A percentile compares a stretch with the other conserved stretches of the same genome.
Evolutionary conservation across 2,329 filamentous ascomycete genomes (phyloP).

Genomic region (Aureobasidium subglaciale): DNA sequence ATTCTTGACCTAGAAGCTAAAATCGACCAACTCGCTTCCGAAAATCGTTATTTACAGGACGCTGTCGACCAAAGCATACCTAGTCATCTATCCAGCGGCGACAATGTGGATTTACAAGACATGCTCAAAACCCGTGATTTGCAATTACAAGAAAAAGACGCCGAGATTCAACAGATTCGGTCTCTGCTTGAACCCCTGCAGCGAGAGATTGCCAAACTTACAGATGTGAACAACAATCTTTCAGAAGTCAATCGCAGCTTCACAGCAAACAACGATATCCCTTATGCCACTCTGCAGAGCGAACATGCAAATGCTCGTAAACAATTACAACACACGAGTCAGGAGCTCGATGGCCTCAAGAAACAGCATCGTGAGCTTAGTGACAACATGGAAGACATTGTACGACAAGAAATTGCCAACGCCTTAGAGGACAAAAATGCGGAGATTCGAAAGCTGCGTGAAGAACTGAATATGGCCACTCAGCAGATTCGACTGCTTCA

Average conservation of each 20-base stretch:
- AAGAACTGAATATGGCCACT: conserved; percentile 66
- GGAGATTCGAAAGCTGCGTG: conserved; percentile 71
- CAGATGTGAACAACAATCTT: conserved; percentile 74
- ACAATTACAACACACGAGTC: conserved; percentile 53
- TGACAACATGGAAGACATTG: conserved; percentile 54
- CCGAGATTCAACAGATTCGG: conserved; percentile 76
- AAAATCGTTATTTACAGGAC: conserved; percentile 74
- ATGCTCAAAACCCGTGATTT: conserved; percentile 58
- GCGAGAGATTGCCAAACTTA: conserved; percentile 71
- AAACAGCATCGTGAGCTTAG: conserved; percentile 57
- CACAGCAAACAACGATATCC: conserved; percentile 65
- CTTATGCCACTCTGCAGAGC: conserved; percentile 59
- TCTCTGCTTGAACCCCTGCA: conserved; percentile 73
- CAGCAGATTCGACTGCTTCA: conserved; percentile 55
- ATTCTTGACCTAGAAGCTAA: conserved; percentile 78
- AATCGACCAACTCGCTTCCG: conserved; percentile 75
- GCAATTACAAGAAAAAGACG: conserved; percentile 72
- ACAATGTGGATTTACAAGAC: conserved; percentile 41
- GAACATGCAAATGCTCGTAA: conserved; percentile 52
- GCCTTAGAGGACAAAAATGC: conserved; percentile 74
- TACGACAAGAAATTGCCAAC: conserved; percentile 54
- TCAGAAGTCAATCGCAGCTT: conserved; percentile 70
- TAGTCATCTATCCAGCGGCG: conserved; percentile 49
- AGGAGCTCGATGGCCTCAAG: conserved; percentile 63
- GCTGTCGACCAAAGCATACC: conserved; percentile 34